phyloP scores from a whole-genome alignment of 2,329 filamentous ascomycete species.

The Diplocarpon mali region DNA sequence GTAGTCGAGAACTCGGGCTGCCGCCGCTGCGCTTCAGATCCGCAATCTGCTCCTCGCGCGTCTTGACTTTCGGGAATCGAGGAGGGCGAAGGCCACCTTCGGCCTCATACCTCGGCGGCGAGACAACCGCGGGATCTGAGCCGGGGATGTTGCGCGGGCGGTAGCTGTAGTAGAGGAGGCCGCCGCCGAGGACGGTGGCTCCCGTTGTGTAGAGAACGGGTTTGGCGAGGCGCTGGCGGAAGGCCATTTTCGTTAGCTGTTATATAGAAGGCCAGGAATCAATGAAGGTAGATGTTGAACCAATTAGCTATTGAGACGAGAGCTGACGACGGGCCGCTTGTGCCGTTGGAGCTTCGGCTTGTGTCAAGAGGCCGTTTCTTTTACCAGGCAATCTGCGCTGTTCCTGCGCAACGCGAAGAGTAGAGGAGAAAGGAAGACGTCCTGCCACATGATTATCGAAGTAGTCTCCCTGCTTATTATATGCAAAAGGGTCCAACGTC shows the following conservation, averaged over 20 bases:
- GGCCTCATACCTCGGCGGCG: constrained; percentile 57
- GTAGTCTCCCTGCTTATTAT: too few relatives aligned
- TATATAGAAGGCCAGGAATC: too few relatives aligned
- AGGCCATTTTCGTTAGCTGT: constrained; percentile 20
- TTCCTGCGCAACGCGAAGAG: too few relatives aligned
- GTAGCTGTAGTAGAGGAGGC: constrained; percentile 44
- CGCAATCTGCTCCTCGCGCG: constrained; percentile 38
- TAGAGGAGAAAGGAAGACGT: too few relatives aligned
- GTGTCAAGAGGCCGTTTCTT: too few relatives aligned
- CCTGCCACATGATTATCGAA: too few relatives aligned
- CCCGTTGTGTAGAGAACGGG: constrained; percentile 40
- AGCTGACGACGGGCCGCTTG: too few relatives aligned
- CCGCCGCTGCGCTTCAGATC: constrained; percentile 37
- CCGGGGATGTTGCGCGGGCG: constrained; percentile 64
- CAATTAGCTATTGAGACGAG: too few relatives aligned
- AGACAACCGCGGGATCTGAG: constrained; percentile 54
- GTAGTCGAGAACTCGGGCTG: constrained; percentile 41
- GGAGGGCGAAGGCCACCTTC: constrained; percentile 53
- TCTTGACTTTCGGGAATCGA: constrained; percentile 39
- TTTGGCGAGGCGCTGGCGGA: constrained; percentile 34
- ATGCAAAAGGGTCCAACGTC: too few relatives aligned
- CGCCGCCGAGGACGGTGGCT: constrained; percentile 34
- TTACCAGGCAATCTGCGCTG: too few relatives aligned
- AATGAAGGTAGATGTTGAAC: too few relatives aligned
- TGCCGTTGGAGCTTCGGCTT: too few relatives aligned